Percentiles rank a stretch among this genome's conserved stretches.
These are phyloP conservation scores for Sporothrix luriei DNA, from an alignment of 2,329 filamentous ascomycete species.

Conservation along the genomic window DNA sequence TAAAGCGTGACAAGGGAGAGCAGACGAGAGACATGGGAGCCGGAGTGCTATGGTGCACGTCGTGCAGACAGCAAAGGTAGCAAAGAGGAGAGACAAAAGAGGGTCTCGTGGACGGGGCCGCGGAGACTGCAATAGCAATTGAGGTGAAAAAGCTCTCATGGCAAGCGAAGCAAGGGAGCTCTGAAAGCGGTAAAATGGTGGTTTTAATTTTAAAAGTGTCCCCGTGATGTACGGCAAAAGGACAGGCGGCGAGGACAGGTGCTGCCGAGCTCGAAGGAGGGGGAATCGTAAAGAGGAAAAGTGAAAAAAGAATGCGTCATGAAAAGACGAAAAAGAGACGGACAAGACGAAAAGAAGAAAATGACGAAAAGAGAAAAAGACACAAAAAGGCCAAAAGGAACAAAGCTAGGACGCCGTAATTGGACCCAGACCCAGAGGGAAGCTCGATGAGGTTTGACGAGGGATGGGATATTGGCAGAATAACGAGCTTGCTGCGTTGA, in stretches of 20 bases:
- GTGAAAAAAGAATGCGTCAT: neutral
- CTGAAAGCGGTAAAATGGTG: constrained; percentile 1
- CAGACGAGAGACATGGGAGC: neutral
- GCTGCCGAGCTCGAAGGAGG: neutral
- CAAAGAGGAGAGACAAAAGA: neutral
- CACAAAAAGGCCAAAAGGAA: neutral
- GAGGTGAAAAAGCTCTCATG: neutral
- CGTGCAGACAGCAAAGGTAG: neutral
- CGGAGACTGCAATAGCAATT: neutral
- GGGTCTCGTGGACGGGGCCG: constrained; percentile 1
- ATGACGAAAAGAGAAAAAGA: neutral
- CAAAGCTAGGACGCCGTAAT: constrained; percentile 7
- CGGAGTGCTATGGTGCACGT: neutral
- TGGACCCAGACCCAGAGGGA: neutral
- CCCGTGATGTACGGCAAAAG: constrained; percentile 4
- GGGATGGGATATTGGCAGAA: neutral
- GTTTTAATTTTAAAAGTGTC: constrained; percentile 18
- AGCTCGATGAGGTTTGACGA: neutral
- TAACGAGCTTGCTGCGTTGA: neutral
- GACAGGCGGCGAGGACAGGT: neutral
- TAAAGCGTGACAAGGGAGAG: neutral
- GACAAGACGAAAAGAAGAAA: neutral
- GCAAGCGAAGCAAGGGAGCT: constrained; percentile 13
- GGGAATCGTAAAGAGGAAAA: neutral
- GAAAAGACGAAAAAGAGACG: constrained; percentile 8